phyloP scores from a whole-genome alignment of 1,139 yeast genomes.

The Candida mesenterica region DNA sequence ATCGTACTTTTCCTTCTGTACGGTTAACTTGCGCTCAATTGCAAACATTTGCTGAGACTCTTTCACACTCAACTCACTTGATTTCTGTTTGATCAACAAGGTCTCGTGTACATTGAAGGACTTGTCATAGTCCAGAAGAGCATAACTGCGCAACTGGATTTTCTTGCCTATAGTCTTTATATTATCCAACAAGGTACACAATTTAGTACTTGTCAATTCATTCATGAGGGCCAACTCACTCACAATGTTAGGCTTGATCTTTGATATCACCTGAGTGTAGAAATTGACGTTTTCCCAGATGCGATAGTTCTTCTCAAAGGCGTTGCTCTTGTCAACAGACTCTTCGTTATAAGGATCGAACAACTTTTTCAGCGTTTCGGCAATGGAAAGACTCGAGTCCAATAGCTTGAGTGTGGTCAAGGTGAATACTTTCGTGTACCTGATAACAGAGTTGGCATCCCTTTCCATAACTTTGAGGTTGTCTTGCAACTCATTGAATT shows the following conservation, averaged over 20 bases:
- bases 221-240: slow-evolving; percentile 17
- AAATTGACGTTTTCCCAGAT: slow-evolving; percentile 21
- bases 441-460: slow-evolving; percentile 20
- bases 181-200: slow-evolving; percentile 19
- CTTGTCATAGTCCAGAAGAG: slow-evolving; percentile 38
- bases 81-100: slow-evolving; percentile 23
- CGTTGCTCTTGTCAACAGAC: slow-evolving; percentile 6
- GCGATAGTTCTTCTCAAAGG: slow-evolving; percentile 9
- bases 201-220: slow-evolving; percentile 16
- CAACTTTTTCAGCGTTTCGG: slow-evolving; percentile 19
- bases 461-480: slow-evolving; percentile 19
- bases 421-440: slow-evolving; percentile 18
- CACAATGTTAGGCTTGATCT: slow-evolving; percentile 15
- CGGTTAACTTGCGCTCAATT: slow-evolving; percentile 33
- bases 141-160: slow-evolving; percentile 28
- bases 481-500: slow-evolving; percentile 29
- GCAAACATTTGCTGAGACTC: slow-evolving; percentile 30
- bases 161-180: slow-evolving; percentile 21
- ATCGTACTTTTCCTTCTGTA: slow-evolving; percentile 27
- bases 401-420: slow-evolving; percentile 14
- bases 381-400: slow-evolving; percentile 18
- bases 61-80: slow-evolving; percentile 25
- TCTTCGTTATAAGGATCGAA: slow-evolving; percentile 26
- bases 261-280: slow-evolving; percentile 15
- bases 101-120: slow-evolving; percentile 24